These are phyloP conservation scores for Fusarium sacchari DNA, from an alignment of 2,329 filamentous ascomycete species.

Conservation along the genomic window DNA sequence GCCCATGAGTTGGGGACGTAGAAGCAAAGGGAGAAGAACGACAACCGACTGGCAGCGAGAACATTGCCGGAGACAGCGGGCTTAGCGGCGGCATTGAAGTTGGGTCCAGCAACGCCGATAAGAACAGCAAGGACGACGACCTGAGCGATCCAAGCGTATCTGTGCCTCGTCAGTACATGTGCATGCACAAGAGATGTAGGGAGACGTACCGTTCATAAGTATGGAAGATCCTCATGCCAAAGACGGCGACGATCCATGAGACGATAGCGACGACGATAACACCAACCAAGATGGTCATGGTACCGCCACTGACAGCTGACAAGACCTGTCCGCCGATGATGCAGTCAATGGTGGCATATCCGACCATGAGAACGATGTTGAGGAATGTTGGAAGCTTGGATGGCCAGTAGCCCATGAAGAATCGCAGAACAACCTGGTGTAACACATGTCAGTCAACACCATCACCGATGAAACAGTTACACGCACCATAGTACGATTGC, in stretches of 20 bases:
- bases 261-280: constrained; percentile 80
- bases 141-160: constrained; percentile 67
- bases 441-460: neutral
- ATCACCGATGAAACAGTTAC: too few species aligned
- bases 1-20: constrained; percentile 68
- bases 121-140: constrained; percentile 79
- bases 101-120: constrained; percentile 71
- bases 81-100: constrained; percentile 70
- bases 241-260: constrained; percentile 78
- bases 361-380: constrained; percentile 71
- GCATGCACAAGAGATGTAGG: neutral
- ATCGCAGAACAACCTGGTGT: constrained; percentile 70
- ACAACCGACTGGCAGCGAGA: constrained; percentile 68
- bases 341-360: constrained; percentile 80
- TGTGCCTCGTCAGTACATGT: constrained; percentile 20
- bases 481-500: constrained; percentile 76
- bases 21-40: constrained; percentile 76
- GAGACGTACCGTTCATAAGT: constrained; percentile 68
- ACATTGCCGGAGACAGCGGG: constrained; percentile 69
- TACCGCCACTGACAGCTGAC: constrained; percentile 72
- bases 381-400: constrained; percentile 46
- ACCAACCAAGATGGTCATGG: constrained; percentile 77
- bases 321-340: constrained; percentile 84
- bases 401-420: constrained; percentile 76
- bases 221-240: constrained; percentile 65